Base-by-base conservation (phyloP, 2,329 filamentous ascomycete species). In the Cytospora leucostoma region DNA sequence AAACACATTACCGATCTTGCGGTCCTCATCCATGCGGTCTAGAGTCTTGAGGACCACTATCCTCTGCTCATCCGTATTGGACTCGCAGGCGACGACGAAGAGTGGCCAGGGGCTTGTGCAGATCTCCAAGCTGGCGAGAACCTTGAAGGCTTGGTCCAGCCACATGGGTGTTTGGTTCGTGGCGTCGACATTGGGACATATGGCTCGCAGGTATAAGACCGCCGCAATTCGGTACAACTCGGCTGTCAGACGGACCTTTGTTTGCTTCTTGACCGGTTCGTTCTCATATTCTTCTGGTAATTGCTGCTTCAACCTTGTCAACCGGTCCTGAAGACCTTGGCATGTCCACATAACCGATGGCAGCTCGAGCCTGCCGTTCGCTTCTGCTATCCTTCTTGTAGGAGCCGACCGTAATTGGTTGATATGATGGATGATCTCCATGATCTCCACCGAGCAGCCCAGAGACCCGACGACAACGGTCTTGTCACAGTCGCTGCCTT, bases 161-260 rank as follows among this genome's bases (percentile, higher is more conserved):
- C 72, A 72, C 2, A 68, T 34, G 4, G 71, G 47, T 67, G 37
- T 69, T 71, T 21, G 73, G 59, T 38, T 77, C 67, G 49, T 67
- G 67, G 37, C 66, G 67, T 44, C 68, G 63, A 33, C 68, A 37
- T 65, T 66, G 56, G 70, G 71, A 57, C 68, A 69, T 19, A 71
- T 70, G 58, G 72, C 70, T 53, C 73, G 71, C 21, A 76, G 67
- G 60, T 66, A 66, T n/a, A 66, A 35, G 15, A 66, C 35, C 34
- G 80, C 74, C 1, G 79, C 81, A 21, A 83, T 74, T 7, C 80
- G 77, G 65, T 83, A 83, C n/a, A 82, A 74, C 69, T 83, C 80
- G 11, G 81, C 80, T 4, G 81, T 83, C 47, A 75, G 73, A 12
- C 27, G 54, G 71, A 73, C 67, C 77, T 74, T 70, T 34, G 74